A percentile compares a stretch with the other conserved stretches of the same genome.
These are phyloP conservation scores for Hydnomerulius pinastri DNA, from an alignment of 768 basidiomycete genomes.

Conservation along the genomic window DNA sequence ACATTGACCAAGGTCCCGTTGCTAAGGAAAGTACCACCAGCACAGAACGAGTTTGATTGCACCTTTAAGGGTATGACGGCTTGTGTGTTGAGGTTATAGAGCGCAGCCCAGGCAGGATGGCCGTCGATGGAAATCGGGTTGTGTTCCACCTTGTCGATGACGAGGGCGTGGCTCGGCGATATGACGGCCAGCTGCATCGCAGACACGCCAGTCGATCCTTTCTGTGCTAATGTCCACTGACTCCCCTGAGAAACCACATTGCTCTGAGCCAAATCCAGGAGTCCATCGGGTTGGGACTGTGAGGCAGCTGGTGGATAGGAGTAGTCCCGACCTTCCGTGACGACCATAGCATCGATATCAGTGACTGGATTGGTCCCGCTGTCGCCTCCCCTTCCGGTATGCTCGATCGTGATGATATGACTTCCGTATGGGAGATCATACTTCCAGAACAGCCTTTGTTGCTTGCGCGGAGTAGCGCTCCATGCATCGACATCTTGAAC, in stretches of 20 bases:
- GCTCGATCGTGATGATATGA: constrained; percentile 67
- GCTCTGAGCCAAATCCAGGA: not conserved
- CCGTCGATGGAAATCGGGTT: constrained; percentile 73
- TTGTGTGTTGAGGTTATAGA: constrained; percentile 71
- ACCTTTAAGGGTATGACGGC: constrained; percentile 60
- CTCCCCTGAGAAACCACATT: not conserved
- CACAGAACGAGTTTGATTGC: constrained; percentile 85
- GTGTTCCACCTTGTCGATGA: constrained; percentile 86
- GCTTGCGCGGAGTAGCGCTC: constrained; percentile 37
- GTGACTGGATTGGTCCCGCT: constrained; percentile 37
- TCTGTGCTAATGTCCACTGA: constrained; percentile 61
- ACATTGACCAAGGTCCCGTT: constrained; percentile 80
- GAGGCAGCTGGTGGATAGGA: not conserved
- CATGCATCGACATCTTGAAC: constrained; percentile 49
- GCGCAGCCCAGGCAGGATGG: constrained; percentile 80
- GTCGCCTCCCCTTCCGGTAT: constrained; percentile 46
- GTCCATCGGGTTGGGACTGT: not conserved
- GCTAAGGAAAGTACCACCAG: constrained; percentile 74
- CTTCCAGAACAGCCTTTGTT: constrained; percentile 68
- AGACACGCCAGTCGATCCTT: constrained; percentile 72
- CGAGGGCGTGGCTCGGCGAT: constrained; percentile 66
- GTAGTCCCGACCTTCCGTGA: constrained; percentile 45
- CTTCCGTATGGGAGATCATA: constrained; percentile 50
- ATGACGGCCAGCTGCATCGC: constrained; percentile 78
- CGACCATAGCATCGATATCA: constrained; percentile 69